These are phyloP conservation scores for Camellia lanceoleosa DNA, from an alignment of 148 eudicot species.

Conservation along the genomic window DNA sequence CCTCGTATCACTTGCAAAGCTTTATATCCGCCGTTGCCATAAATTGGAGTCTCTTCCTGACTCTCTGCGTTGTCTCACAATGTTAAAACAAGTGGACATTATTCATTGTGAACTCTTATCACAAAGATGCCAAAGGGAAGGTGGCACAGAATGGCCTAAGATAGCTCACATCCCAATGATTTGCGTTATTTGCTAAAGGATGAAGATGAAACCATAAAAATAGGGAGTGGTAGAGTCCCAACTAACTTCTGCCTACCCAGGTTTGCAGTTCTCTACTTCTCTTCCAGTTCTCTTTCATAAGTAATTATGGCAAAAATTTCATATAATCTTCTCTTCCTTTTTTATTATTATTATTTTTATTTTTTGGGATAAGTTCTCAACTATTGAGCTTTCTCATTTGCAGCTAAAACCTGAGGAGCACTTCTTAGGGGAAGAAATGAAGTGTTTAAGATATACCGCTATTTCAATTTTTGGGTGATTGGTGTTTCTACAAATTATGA, in stretches of 20 bases:
- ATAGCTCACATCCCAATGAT: neutral
- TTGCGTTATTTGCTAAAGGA: neutral
- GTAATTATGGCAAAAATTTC: neutral
- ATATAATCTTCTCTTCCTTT: neutral
- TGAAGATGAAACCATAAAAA: too few relatives aligned
- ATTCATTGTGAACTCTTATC: neutral
- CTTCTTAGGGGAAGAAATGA: neutral
- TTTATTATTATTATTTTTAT: too few relatives aligned
- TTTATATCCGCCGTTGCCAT: neutral
- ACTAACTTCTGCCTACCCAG: neutral
- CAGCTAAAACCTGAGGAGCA: neutral
- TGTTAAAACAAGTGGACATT: neutral
- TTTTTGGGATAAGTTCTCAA: neutral
- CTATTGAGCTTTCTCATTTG: neutral
- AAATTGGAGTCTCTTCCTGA: neutral
- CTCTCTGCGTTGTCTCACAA: neutral
- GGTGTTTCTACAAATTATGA: neutral
- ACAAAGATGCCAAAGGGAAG: neutral
- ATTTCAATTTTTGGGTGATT: neutral
- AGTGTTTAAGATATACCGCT: too few relatives aligned
- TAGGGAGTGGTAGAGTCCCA: neutral
- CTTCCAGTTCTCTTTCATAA: neutral
- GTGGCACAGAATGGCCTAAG: neutral
- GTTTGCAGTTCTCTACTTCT: neutral
- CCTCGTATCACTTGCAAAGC: neutral